A percentile compares a stretch with the other conserved stretches of the same genome.
Evolutionary conservation across 495 filamentous ascomycete genomes (phyloP).

Genomic region (Penicillium samsonianum): DNA sequence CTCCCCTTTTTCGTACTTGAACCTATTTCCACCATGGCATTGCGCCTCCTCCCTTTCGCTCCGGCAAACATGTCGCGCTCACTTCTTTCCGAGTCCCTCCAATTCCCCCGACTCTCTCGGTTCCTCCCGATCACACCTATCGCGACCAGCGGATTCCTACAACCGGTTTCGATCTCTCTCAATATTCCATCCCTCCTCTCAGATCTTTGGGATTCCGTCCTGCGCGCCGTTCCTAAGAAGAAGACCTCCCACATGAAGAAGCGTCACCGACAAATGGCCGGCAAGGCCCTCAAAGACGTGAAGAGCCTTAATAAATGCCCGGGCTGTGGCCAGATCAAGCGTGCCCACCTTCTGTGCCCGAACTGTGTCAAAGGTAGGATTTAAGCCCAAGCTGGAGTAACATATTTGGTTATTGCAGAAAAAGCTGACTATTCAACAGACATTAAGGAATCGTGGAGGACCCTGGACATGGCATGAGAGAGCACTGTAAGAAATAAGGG

Average conservation of each 20-base stretch:
- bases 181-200: slow-evolving; percentile 62
- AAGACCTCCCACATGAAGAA: slow-evolving; percentile 98
- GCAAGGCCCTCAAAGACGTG: slow-evolving; percentile 90
- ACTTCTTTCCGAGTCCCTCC: slow-evolving; percentile 7
- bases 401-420: not conserved
- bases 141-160: slow-evolving; percentile 22
- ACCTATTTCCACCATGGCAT: slow-evolving; percentile 17
- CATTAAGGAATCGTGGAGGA: slow-evolving; percentile 34
- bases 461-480: slow-evolving; percentile 25
- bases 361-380: slow-evolving; percentile 71
- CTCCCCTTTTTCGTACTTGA: not conserved
- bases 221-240: slow-evolving; percentile 95
- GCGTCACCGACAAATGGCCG: slow-evolving; percentile 87
- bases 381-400: slow-evolving; percentile 1
- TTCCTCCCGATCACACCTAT: slow-evolving; percentile 13
- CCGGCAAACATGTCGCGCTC: slow-evolving; percentile 12
- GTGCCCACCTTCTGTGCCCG: slow-evolving; percentile 82
- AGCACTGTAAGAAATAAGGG: slow-evolving; percentile 2
- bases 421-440: slow-evolving; percentile 24
- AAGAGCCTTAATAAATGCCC: slow-evolving; percentile 83
- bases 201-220: slow-evolving; percentile 87
- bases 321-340: slow-evolving; percentile 82
- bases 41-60: slow-evolving; percentile 26
- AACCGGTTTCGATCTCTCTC: slow-evolving; percentile 31
- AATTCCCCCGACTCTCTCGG: slow-evolving; percentile 21